These are phyloP conservation scores for Apiotrichum veenhuisii DNA, from an alignment of 1,284 basidiomycete species.

Conservation along the genomic window DNA sequence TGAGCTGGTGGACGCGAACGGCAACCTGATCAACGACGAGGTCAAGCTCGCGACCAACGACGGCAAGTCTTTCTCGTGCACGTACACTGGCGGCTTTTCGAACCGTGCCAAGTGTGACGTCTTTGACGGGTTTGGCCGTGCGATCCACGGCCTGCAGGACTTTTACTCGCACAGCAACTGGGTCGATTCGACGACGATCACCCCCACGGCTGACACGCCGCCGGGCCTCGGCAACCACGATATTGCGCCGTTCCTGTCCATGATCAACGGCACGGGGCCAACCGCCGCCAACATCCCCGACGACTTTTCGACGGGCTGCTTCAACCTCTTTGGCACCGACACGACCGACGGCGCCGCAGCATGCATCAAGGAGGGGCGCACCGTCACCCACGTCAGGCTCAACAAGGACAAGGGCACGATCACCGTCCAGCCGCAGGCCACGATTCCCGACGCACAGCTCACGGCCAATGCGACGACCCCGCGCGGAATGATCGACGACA, in stretches of 20 bases:
- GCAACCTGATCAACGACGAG: background rate
- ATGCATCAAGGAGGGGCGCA: conserved; percentile 8
- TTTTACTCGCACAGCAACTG: conserved; percentile 11
- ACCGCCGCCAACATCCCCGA: conserved; percentile 2
- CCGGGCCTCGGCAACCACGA: background rate
- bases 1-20: background rate
- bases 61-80: background rate
- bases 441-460: background rate
- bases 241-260: conserved; percentile 1
- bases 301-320: conserved; percentile 10
- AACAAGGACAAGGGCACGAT: conserved; percentile 13
- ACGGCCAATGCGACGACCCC: background rate
- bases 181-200: background rate
- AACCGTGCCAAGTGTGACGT: conserved; percentile 7
- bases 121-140: conserved; percentile 5
- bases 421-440: background rate
- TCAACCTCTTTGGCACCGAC: conserved; percentile 4
- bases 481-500: conserved; percentile 1
- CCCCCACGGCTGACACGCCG: background rate
- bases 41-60: background rate
- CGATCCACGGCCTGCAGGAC: conserved; percentile 10
- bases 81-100: background rate
- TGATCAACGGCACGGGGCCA: background rate
- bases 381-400: conserved; percentile 4
- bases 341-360: conserved; percentile 3